phyloP scores from a whole-genome alignment of 768 basidiomycete species.

The Suillus sp. region DNA sequence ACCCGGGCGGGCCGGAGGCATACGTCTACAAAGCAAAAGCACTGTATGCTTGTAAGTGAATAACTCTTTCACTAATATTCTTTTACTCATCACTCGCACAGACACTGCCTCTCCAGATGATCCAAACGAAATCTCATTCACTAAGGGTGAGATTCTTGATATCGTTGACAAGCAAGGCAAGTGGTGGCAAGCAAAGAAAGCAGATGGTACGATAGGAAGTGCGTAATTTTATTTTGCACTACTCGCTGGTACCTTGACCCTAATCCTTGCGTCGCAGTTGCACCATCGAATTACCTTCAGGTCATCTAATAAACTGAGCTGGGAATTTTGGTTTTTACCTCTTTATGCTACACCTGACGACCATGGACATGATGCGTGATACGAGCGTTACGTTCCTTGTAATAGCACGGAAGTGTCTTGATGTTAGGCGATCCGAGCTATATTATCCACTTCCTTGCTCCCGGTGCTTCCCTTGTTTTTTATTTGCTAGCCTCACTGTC shows the following conservation, averaged over 20 bases:
- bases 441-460: constrained; percentile 30
- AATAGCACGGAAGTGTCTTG: constrained; percentile 28
- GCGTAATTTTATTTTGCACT: constrained; percentile 35
- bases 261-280: constrained; percentile 47
- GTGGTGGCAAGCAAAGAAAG: constrained; percentile 89
- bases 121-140: constrained; percentile 93
- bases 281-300: constrained; percentile 85
- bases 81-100: constrained; percentile 39
- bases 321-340: constrained; percentile 11
- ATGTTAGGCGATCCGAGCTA: constrained; percentile 30
- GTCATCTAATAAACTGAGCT: constrained; percentile 53
- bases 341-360: constrained; percentile 24
- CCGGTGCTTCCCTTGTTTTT: constrained; percentile 18
- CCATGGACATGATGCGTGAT: constrained; percentile 29
- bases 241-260: constrained; percentile 16
- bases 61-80: constrained; percentile 16
- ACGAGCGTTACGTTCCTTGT: constrained; percentile 36
- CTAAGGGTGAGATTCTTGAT: constrained; percentile 90
- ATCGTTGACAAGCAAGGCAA: constrained; percentile 92
- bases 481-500: constrained; percentile 22
- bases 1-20: constrained; percentile 40
- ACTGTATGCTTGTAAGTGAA: constrained; percentile 78
- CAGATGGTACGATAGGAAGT: constrained; percentile 80
- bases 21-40: constrained; percentile 84
- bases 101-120: constrained; percentile 95